These are phyloP conservation scores for Leccinum pallidistipes DNA, from an alignment of 1,284 basidiomycete species.

Conservation along the genomic window DNA sequence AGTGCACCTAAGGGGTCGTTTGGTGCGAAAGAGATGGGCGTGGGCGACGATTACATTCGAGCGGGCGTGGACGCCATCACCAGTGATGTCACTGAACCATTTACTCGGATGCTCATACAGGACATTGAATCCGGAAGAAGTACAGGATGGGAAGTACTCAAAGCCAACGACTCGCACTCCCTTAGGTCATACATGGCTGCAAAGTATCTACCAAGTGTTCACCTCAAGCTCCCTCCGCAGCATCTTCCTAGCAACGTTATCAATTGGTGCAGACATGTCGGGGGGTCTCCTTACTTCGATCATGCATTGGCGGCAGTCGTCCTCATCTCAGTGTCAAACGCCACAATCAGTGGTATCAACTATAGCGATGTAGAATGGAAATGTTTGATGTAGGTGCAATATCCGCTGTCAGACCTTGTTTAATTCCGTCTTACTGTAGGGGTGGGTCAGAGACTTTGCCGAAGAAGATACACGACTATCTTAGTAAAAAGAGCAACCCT, in stretches of 20 bases:
- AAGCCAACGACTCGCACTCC: slow-evolving; percentile 13
- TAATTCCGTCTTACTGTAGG: neutral
- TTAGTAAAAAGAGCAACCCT: neutral
- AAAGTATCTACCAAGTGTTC: slow-evolving; percentile 19
- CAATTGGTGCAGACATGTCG: slow-evolving; percentile 25
- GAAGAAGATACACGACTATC: slow-evolving; percentile 12
- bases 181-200: slow-evolving; percentile 18
- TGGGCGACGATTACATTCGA: slow-evolving; percentile 13
- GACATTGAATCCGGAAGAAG: slow-evolving; percentile 7
- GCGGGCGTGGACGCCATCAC: slow-evolving; percentile 12
- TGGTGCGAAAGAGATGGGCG: slow-evolving; percentile 9
- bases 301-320: neutral
- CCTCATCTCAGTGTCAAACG: neutral
- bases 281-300: neutral
- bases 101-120: slow-evolving; percentile 5
- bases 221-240: slow-evolving; percentile 14
- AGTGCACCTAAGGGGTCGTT: slow-evolving; percentile 4
- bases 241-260: slow-evolving; percentile 19
- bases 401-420: neutral
- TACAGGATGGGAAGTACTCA: slow-evolving; percentile 17
- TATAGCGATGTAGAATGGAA: slow-evolving; percentile 11
- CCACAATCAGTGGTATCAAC: neutral
- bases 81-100: slow-evolving; percentile 8
- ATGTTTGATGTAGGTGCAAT: slow-evolving; percentile 11
- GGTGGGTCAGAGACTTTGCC: slow-evolving; percentile 12